A percentile compares a stretch with the other conserved stretches of the same genome.
These are phyloP conservation scores for Nicotiana benthamiana DNA, from an alignment of 257 asterid genomes.

Conservation along the genomic window DNA sequence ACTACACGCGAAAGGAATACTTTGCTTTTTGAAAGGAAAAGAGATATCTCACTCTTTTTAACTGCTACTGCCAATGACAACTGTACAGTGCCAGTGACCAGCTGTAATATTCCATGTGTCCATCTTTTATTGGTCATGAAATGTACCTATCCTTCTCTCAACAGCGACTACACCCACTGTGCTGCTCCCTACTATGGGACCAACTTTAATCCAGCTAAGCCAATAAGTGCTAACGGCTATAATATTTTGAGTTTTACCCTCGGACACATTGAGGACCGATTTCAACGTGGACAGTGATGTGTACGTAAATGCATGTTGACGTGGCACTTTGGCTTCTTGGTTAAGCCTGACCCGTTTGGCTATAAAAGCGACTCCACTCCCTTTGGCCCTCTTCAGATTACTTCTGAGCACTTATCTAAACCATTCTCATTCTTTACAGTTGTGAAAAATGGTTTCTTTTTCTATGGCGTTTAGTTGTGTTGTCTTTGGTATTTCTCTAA, in stretches of 20 bases:
- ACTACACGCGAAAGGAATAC: neutral
- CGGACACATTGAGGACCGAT: neutral
- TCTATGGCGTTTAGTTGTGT: neutral
- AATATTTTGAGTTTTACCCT: neutral
- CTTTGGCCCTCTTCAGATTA: neutral
- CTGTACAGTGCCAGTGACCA: conserved; percentile 44
- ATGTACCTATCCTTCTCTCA: conserved; percentile 21
- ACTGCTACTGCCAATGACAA: conserved; percentile 40
- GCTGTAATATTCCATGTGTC: conserved; percentile 51
- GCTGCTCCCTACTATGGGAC: conserved; percentile 23
- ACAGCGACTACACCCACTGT: conserved; percentile 44
- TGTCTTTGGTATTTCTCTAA: neutral
- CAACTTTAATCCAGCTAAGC: conserved; percentile 33
- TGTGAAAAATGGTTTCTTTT: neutral
- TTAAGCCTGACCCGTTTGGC: conserved; percentile 37
- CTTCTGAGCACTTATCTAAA: neutral
- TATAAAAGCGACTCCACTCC: conserved; percentile 32
- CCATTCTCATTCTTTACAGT: neutral
- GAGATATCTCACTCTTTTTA: neutral
- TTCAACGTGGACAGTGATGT: conserved; percentile 30
- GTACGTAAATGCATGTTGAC: conserved; percentile 9
- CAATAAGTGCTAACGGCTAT: conserved; percentile 38
- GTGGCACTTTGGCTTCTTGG: conserved; percentile 39
- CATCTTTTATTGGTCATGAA: conserved; percentile 7
- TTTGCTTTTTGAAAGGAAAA: conserved; percentile 4